Conservation (phyloP, 495 filamentous ascomycete genomes). For the Aspergillus egyptiacus region DNA sequence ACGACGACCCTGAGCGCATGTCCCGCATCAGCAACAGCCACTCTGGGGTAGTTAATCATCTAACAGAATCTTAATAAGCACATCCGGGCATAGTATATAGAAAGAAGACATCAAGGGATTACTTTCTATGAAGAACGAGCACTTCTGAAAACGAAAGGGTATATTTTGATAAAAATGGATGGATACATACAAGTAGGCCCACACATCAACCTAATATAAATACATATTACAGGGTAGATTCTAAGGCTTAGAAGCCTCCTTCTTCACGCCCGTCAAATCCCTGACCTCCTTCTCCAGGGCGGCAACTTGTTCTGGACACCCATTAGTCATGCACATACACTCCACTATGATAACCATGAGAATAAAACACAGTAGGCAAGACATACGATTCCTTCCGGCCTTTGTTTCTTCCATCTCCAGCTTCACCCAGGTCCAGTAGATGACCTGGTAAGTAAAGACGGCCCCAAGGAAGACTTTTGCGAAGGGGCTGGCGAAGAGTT, state of each 20-base stretch:
- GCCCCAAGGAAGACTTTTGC: constrained; percentile 81
- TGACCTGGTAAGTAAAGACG: constrained; percentile 79
- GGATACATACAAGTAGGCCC: no score
- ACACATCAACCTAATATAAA: no score
- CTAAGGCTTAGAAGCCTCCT: no score
- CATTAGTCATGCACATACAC: no score
- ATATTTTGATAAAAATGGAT: no score
- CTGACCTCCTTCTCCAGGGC: constrained; percentile 38
- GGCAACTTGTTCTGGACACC: constrained; percentile 35
- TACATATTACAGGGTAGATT: no score
- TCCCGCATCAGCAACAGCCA: no score
- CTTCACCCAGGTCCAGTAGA: constrained; percentile 81
- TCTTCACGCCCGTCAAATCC: constrained; percentile 31
- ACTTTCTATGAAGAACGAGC: background rate
- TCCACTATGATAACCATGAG: background rate
- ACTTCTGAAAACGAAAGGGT: background rate
- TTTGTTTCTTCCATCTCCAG: constrained; percentile 74
- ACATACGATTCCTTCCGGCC: constrained; percentile 51
- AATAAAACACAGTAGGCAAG: background rate
- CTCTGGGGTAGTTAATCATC: no score
- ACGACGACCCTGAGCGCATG: no score
- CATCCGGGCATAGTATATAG: background rate
- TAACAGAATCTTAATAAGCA: no score
- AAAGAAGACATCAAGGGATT: constrained; percentile 9
- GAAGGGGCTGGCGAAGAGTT: constrained; percentile 70